Conservation (phyloP, 2,329 filamentous ascomycete genomes). For the Hypomyces rosellus region DNA sequence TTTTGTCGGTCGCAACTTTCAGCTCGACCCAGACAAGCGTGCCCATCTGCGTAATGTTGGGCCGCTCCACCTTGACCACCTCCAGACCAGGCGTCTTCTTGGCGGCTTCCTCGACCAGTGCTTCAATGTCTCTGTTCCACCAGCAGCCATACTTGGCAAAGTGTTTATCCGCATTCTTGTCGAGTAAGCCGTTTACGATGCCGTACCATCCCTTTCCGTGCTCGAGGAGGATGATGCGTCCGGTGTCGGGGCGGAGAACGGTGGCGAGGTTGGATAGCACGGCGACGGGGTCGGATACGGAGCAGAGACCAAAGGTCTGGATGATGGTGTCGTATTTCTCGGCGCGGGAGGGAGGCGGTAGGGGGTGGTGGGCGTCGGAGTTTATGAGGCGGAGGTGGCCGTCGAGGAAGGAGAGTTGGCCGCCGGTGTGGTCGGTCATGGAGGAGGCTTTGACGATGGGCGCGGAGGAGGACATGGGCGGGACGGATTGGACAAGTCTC, state of each 20-base stretch:
- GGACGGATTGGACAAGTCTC: slow-evolving; percentile 42
- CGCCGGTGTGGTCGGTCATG: slow-evolving; percentile 28
- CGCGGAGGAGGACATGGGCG: slow-evolving; percentile 27
- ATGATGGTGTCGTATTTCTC: slow-evolving; percentile 55
- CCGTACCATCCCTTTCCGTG: slow-evolving; percentile 53
- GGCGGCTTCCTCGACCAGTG: slow-evolving; percentile 45
- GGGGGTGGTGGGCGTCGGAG: slow-evolving; percentile 39
- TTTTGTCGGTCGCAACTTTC: slow-evolving; percentile 28
- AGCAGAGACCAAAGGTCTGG: slow-evolving; percentile 61
- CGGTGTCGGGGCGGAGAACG: slow-evolving; percentile 46
- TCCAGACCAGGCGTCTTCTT: slow-evolving; percentile 46
- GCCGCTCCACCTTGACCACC: slow-evolving; percentile 47
- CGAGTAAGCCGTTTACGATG: slow-evolving; percentile 50
- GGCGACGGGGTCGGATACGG: slow-evolving; percentile 49
- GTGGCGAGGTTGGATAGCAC: slow-evolving; percentile 49
- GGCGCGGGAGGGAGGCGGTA: slow-evolving; percentile 36
- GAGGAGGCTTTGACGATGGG: slow-evolving; percentile 27
- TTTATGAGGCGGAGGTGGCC: slow-evolving; percentile 41
- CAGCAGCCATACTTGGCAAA: slow-evolving; percentile 58
- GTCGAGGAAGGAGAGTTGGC: slow-evolving; percentile 34
- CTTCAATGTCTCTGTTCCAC: slow-evolving; percentile 61
- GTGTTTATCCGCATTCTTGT: slow-evolving; percentile 48
- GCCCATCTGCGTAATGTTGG: slow-evolving; percentile 47
- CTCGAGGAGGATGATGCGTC: slow-evolving; percentile 56
- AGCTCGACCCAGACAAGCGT: slow-evolving; percentile 56